These are phyloP conservation scores for Teratosphaeria destructans DNA, from an alignment of 2,329 filamentous ascomycete species.

Conservation along the genomic window DNA sequence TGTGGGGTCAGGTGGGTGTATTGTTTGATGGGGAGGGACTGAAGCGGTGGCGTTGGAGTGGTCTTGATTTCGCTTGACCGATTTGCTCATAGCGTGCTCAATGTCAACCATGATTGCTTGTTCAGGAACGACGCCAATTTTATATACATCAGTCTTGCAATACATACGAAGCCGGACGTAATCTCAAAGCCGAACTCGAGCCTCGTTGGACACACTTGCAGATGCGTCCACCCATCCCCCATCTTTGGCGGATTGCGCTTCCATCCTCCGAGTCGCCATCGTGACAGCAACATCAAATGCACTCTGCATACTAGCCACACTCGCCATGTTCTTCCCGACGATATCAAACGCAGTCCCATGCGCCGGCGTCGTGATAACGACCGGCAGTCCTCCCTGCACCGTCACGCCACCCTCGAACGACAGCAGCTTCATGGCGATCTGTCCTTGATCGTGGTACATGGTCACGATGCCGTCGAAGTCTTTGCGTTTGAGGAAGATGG, in stretches of 20 bases:
- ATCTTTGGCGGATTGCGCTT: not conserved
- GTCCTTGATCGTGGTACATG: conserved; percentile 10
- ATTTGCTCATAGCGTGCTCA: no score
- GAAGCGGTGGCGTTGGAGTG: not conserved
- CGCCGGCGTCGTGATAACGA: conserved; percentile 8
- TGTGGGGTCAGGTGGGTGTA: not conserved
- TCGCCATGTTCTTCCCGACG: conserved; percentile 7
- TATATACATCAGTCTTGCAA: no score
- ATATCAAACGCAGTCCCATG: conserved; percentile 10
- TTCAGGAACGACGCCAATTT: no score
- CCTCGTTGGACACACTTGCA: no score
- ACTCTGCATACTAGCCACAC: conserved; percentile 6
- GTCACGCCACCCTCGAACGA: conserved; percentile 9
- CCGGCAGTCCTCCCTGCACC: conserved; percentile 8
- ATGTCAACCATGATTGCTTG: no score
- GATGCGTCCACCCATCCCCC: not conserved
- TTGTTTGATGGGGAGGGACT: not conserved
- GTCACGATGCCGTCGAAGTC: conserved; percentile 9
- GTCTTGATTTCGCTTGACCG: no score
- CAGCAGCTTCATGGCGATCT: conserved; percentile 8
- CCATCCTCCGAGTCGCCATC: conserved; percentile 5
- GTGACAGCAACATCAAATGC: conserved; percentile 8
- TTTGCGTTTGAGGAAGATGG: conserved; percentile 8
- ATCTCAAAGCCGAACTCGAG: no score
- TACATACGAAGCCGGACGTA: no score